phyloP scores from a whole-genome alignment of 306 rosid genomes.

The Vicia sativa region DNA sequence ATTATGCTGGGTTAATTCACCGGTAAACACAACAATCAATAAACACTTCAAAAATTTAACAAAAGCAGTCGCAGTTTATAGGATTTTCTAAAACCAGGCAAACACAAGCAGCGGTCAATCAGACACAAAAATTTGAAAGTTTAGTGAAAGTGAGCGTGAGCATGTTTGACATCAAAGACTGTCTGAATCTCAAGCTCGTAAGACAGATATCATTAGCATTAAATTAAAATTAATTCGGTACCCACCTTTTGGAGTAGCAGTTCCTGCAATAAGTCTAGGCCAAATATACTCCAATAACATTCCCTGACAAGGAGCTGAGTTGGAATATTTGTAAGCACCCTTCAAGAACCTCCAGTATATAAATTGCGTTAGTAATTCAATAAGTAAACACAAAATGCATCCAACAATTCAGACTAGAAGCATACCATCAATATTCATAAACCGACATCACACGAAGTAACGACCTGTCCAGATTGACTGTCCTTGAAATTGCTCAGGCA shows the following conservation, averaged over 20 bases:
- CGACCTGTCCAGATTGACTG: slow-evolving; percentile 84
- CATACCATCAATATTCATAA: slow-evolving; percentile 68
- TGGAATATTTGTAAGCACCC: slow-evolving; percentile 69
- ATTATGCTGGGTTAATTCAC: not conserved
- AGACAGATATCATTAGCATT: not conserved
- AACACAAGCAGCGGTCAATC: slow-evolving; percentile 14
- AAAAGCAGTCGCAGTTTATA: not conserved
- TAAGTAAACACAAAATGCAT: slow-evolving; percentile 13
- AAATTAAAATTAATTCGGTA: slow-evolving; percentile 19
- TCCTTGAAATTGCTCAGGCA: slow-evolving; percentile 89
- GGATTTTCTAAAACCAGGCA: not conserved
- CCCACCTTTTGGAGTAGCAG: slow-evolving; percentile 70
- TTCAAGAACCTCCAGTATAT: slow-evolving; percentile 53
- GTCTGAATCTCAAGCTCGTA: slow-evolving; percentile 12
- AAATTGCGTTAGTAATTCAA: slow-evolving; percentile 29
- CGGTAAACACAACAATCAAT: slow-evolving; percentile 18
- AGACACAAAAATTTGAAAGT: slow-evolving; percentile 12
- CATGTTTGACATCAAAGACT: not conserved
- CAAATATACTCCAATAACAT: slow-evolving; percentile 71
- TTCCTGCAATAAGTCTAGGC: slow-evolving; percentile 83
- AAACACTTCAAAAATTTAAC: slow-evolving; percentile 13
- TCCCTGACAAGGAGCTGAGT: slow-evolving; percentile 64
- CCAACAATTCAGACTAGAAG: slow-evolving; percentile 30
- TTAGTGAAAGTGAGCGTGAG: not conserved
- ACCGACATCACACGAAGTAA: slow-evolving; percentile 79